These are phyloP conservation scores for Friedmanniomyces endolithicus DNA, from an alignment of 495 filamentous ascomycete species.

Conservation along the genomic window DNA sequence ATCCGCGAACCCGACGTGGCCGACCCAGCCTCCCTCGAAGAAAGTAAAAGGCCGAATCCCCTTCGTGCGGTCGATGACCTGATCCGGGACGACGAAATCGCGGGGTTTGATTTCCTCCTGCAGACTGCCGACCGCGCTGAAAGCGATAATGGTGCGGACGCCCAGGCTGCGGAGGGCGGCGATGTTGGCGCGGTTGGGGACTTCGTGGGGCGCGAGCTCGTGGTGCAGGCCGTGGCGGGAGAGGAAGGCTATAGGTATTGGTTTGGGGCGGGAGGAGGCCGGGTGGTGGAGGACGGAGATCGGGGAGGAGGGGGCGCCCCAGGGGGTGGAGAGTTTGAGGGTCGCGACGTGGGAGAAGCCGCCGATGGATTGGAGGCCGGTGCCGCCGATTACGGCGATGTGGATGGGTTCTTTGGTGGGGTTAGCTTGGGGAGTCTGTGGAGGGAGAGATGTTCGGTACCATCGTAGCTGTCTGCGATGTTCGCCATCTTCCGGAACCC, in stretches of 20 bases:
- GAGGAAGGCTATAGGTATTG: constrained; percentile 78
- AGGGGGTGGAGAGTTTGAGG: constrained; percentile 65
- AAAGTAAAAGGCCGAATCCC: constrained; percentile 76
- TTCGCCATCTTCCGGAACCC: constrained; percentile 20
- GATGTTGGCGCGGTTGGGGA: constrained; percentile 85
- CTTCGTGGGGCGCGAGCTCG: constrained; percentile 82
- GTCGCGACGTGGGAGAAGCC: constrained; percentile 70
- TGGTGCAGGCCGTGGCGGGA: constrained; percentile 84
- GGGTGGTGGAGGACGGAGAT: constrained; percentile 80
- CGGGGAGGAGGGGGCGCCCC: constrained; percentile 81
- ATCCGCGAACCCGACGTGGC: constrained; percentile 89
- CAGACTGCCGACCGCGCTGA: constrained; percentile 88
- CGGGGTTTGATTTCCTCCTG: constrained; percentile 83
- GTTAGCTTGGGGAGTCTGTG: not conserved
- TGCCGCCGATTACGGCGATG: constrained; percentile 95
- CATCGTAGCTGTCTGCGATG: constrained; percentile 16
- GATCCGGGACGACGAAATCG: constrained; percentile 92
- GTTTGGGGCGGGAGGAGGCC: constrained; percentile 41
- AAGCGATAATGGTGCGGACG: constrained; percentile 80
- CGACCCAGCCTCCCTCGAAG: constrained; percentile 87
- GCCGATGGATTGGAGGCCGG: constrained; percentile 62
- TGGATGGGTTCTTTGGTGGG: constrained; percentile 52
- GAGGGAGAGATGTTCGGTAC: not conserved
- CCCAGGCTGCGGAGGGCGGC: constrained; percentile 82
- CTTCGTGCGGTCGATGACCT: constrained; percentile 96